Base-by-base conservation (phyloP, 164 flowering plant species). In the Liquidambar formosana region DNA sequence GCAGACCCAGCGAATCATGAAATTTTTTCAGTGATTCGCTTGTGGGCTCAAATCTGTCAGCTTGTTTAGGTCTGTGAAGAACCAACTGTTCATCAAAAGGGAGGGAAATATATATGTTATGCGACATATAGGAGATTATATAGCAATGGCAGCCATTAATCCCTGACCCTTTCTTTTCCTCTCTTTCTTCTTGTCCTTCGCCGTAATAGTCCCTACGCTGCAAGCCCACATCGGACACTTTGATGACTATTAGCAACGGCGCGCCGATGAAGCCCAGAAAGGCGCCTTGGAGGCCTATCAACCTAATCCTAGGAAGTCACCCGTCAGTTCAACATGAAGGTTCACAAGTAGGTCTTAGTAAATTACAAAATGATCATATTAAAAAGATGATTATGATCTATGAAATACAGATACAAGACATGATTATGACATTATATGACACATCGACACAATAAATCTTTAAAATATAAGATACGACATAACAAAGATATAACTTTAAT, bases 231-330 rank as follows among this genome's bases (percentile, higher is more conserved):
- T 79, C 25, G 84, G 23, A 1, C 73, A 71, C 11, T 70, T 73
- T 26, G 88, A 83, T 64, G 85, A 86, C 0, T 79, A 71, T 22
- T 84, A 90, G 94, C 57, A 73, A 69, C 27, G 76, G 53, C 74
- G 86, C 16, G 85, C 84, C 1, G 64, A 65, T 23, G 75, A 76
- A 18, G 86, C 97, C 18, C 26, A 46, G 46, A 53, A 68, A 26
- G 61, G 60, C 0, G 66, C 86, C 22, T 43, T 60, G 4, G 70
- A 73, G 0, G 78, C 88, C 14, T 89, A 64, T 57, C 14, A 79
- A n/a, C 84, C 83, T 0, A 45, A 81, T 23, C 94, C 94, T 3
- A 80, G 21, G 79, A 74, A 13, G 76, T 86, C 71, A 85, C 82
- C 43, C 43, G 71, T 2, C 69, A 79, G 9, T 70, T 86, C 64